phyloP scores from a whole-genome alignment of 331 rosid species.

The Pyrus hybrid region DNA sequence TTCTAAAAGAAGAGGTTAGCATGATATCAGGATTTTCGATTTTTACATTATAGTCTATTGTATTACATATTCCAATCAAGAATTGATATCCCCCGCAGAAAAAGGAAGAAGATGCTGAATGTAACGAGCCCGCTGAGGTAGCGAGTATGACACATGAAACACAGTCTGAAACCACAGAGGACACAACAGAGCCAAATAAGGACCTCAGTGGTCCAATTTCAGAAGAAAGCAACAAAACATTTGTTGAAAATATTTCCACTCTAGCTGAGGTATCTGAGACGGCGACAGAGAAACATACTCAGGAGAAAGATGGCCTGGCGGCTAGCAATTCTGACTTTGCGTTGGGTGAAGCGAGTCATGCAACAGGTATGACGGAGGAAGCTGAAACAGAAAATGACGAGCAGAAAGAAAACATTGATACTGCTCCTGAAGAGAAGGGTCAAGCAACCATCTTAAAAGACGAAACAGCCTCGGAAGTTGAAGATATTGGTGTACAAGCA shows the following conservation, averaged over 20 bases:
- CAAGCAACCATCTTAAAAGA: neutral
- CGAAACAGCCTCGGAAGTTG: neutral
- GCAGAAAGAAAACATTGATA: neutral
- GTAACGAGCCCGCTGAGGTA: conserved; percentile 7
- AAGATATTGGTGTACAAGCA: no score
- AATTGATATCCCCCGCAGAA: neutral
- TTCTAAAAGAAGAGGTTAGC: neutral
- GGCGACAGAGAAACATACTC: conserved; percentile 1
- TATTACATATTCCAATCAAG: neutral
- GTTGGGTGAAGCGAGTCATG: neutral
- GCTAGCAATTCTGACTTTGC: neutral
- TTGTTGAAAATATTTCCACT: neutral
- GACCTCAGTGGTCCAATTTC: neutral
- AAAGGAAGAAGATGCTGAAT: conserved; percentile 2
- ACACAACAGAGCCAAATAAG: neutral
- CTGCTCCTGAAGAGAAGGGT: neutral
- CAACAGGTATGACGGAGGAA: conserved; percentile 4
- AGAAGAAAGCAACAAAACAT: conserved; percentile 1
- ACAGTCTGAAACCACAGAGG: conserved; percentile 4
- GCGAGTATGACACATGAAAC: conserved; percentile 1
- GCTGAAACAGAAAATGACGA: conserved; percentile 4
- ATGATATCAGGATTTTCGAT: neutral
- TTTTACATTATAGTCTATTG: neutral
- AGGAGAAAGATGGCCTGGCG: neutral
- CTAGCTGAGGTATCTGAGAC: neutral